Conservation (phyloP, 345 rosid genomes). For the Moricandia moricandioides region DNA sequence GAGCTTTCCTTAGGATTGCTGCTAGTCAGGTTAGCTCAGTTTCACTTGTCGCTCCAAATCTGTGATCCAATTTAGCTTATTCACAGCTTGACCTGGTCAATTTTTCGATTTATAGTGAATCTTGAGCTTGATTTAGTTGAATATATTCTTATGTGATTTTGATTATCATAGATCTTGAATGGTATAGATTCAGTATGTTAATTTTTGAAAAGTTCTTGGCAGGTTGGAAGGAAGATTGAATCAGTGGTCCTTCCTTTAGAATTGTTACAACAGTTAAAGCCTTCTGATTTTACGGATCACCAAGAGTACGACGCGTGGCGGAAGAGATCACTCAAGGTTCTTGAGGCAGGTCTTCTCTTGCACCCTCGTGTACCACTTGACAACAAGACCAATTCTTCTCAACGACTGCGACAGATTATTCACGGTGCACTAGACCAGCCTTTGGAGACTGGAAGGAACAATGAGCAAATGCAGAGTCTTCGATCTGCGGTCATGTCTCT, state of each 20-base stretch:
- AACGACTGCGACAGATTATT: slow-evolving; percentile 69
- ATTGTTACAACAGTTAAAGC: slow-evolving; percentile 85
- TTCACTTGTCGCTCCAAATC: background rate
- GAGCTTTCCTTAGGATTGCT: slow-evolving; percentile 80
- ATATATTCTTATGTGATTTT: background rate
- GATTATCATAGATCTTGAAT: background rate
- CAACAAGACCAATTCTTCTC: slow-evolving; percentile 61
- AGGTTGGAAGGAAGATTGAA: slow-evolving; percentile 93
- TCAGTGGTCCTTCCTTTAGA: slow-evolving; percentile 85
- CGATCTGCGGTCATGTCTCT: slow-evolving; percentile 81
- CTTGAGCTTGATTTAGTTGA: background rate
- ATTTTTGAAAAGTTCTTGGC: background rate
- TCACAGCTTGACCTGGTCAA: slow-evolving; percentile 13
- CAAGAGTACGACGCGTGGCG: slow-evolving; percentile 88
- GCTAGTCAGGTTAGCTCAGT: slow-evolving; percentile 73
- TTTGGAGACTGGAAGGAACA: slow-evolving; percentile 87
- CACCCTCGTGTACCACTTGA: slow-evolving; percentile 86
- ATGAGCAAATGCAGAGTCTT: slow-evolving; percentile 91
- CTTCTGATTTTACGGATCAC: slow-evolving; percentile 80
- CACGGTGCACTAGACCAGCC: slow-evolving; percentile 69
- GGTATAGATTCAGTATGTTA: background rate
- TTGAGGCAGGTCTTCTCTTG: slow-evolving; percentile 82
- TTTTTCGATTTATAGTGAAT: background rate
- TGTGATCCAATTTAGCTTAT: background rate
- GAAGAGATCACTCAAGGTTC: slow-evolving; percentile 77